Evolutionary conservation across 78 protist species (phyloP).

Genomic region (Emiliania huxleyi): DNA sequence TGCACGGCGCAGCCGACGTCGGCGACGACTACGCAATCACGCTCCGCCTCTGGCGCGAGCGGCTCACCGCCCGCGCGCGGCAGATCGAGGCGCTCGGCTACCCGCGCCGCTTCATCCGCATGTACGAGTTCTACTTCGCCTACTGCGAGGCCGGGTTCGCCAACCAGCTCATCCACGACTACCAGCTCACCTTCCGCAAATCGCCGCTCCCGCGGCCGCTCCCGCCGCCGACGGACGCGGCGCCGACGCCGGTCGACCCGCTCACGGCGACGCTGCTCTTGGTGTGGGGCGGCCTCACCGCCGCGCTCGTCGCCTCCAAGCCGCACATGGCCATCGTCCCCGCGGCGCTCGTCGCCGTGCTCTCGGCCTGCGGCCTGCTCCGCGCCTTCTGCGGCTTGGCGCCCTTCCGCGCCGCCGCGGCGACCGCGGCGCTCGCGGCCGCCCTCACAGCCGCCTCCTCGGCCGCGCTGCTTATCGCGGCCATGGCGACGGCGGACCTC

Average conservation of each 20-base stretch:
- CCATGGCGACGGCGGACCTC: background rate
- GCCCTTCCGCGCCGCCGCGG: background rate
- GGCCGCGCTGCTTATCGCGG: background rate
- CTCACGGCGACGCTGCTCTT: background rate
- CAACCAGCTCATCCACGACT: conserved; percentile 1
- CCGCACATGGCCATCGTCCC: background rate
- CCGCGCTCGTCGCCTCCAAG: background rate
- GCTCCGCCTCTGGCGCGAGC: conserved; percentile 30
- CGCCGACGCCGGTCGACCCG: background rate
- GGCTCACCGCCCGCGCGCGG: background rate
- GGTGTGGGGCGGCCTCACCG: background rate
- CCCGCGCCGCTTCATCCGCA: conserved; percentile 19
- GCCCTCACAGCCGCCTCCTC: background rate
- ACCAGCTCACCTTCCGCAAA: conserved; percentile 31
- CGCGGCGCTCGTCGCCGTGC: background rate
- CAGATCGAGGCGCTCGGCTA: background rate
- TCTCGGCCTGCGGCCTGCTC: background rate
- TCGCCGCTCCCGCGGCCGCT: background rate
- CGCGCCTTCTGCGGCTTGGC: background rate
- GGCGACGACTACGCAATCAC: conserved; percentile 42
- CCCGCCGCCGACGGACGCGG: background rate
- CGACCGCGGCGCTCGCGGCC: background rate
- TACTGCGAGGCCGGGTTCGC: conserved; percentile 35
- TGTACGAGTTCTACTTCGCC: conserved; percentile 41
- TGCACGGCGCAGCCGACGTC: background rate